Evolutionary conservation across 139 green algal genomes (phyloP).

Genomic region (Picochlorum sp.): DNA sequence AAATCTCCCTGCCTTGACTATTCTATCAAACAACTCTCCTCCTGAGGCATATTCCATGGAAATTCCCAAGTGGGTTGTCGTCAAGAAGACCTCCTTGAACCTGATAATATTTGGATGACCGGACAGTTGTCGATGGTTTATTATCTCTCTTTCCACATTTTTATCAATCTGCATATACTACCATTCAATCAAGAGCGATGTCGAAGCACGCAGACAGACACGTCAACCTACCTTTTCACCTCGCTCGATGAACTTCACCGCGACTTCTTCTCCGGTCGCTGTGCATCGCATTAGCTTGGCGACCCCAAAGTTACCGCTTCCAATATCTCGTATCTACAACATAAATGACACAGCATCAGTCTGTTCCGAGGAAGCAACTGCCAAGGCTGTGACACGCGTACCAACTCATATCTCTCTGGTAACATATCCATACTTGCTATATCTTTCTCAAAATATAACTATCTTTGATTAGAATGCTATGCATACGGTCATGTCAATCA

Average conservation of each 20-base stretch:
- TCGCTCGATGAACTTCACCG: constrained; percentile 76
- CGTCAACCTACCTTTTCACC: constrained; percentile 46
- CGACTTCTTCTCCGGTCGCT: constrained; percentile 56
- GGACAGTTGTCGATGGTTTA: constrained; percentile 88
- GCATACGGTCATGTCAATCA: too few species aligned
- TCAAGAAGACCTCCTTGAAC: constrained; percentile 85
- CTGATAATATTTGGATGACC: constrained; percentile 93
- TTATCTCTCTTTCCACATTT: constrained; percentile 96
- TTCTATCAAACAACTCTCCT: constrained; percentile 94
- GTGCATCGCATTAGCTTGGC: constrained; percentile 64
- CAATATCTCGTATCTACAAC: constrained; percentile 63
- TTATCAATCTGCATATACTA: constrained; percentile 77
- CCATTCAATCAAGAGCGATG: not conserved
- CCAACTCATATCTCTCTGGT: not conserved
- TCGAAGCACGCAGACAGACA: not conserved
- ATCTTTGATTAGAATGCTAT: too few species aligned
- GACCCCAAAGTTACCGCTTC: constrained; percentile 90
- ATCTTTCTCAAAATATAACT: too few species aligned
- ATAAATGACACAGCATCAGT: not conserved
- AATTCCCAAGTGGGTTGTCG: constrained; percentile 62
- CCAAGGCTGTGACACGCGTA: constrained; percentile 1
- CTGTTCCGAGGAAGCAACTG: not conserved
- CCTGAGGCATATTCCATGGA: constrained; percentile 77
- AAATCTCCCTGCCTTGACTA: constrained; percentile 87
- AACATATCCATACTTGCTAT: constrained; percentile 4